These are phyloP conservation scores for Pythium utonaiense DNA, from an alignment of 352 stramenopile genomes.

Conservation along the genomic window DNA sequence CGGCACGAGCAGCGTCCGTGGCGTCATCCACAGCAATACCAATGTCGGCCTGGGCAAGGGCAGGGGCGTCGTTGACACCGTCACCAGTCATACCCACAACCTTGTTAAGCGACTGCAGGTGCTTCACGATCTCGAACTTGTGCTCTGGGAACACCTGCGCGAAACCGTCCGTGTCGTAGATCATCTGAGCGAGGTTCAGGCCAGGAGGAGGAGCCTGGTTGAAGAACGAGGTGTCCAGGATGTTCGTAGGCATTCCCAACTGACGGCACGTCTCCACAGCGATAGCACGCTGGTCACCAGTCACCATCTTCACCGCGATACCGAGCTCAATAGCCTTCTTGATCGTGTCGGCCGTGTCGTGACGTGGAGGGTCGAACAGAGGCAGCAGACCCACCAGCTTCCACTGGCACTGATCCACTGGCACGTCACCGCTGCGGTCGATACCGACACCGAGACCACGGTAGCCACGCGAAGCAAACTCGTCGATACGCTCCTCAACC, in stretches of 20 bases:
- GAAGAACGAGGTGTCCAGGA: constrained; percentile 78
- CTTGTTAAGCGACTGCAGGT: constrained; percentile 84
- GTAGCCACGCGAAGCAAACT: constrained; percentile 68
- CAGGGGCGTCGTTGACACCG: constrained; percentile 91
- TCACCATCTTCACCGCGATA: constrained; percentile 95
- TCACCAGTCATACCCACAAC: constrained; percentile 84
- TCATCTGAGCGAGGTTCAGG: constrained; percentile 72
- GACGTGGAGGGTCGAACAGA: constrained; percentile 92
- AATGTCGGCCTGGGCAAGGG: constrained; percentile 87
- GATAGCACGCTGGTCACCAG: constrained; percentile 92
- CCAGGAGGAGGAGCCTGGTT: constrained; percentile 61
- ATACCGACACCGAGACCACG: constrained; percentile 63
- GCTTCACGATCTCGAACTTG: constrained; percentile 91
- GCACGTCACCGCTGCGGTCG: constrained; percentile 53
- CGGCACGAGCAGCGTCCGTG: constrained; percentile 86
- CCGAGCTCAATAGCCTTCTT: constrained; percentile 86
- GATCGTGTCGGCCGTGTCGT: constrained; percentile 92
- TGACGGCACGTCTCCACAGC: constrained; percentile 89
- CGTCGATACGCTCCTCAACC: constrained; percentile 82
- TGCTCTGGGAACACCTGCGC: constrained; percentile 91
- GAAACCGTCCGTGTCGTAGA: constrained; percentile 93
- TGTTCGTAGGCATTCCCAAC: constrained; percentile 88
- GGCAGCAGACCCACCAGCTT: constrained; percentile 91
- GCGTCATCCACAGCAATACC: constrained; percentile 90
- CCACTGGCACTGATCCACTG: constrained; percentile 83